Conservation (phyloP, 257 asterid genomes). For the Fraxinus anomala region DNA sequence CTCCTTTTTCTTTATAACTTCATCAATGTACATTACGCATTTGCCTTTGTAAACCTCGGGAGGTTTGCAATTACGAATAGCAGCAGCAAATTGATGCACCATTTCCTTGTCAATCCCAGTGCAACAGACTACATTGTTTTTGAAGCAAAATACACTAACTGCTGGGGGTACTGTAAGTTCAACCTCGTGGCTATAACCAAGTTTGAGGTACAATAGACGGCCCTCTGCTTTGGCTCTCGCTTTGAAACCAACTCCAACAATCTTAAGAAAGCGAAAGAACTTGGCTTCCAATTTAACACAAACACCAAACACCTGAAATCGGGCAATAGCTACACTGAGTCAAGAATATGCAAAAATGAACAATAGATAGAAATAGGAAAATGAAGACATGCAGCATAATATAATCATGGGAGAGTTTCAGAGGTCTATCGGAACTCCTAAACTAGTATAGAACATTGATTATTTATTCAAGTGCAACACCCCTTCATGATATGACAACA, state of each 20-base stretch:
- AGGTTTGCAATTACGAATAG: conserved; percentile 66
- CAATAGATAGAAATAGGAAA: neutral
- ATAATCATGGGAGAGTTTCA: too few species aligned
- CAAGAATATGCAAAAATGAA: conserved; percentile 1
- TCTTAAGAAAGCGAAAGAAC: conserved; percentile 62
- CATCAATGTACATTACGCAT: conserved; percentile 71
- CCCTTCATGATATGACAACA: neutral
- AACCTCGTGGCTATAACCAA: conserved; percentile 72
- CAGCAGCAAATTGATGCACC: conserved; percentile 69
- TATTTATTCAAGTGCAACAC: neutral
- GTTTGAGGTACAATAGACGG: conserved; percentile 62
- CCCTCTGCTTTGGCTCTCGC: conserved; percentile 83
- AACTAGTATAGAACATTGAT: too few species aligned
- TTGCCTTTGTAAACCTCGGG: conserved; percentile 74
- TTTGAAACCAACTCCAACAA: conserved; percentile 83
- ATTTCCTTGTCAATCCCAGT: conserved; percentile 72
- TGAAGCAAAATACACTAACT: conserved; percentile 67
- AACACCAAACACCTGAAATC: conserved; percentile 5
- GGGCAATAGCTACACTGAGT: neutral
- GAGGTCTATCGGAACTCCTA: neutral
- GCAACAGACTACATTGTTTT: conserved; percentile 59
- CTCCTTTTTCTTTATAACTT: conserved; percentile 68
- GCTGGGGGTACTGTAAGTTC: conserved; percentile 66
- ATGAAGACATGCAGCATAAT: neutral
- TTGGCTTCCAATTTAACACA: conserved; percentile 50